Percentiles rank a stretch among this genome's conserved stretches.
phyloP scores from a whole-genome alignment of 2,329 filamentous ascomycete species.

The Graphilbum sp. region DNA sequence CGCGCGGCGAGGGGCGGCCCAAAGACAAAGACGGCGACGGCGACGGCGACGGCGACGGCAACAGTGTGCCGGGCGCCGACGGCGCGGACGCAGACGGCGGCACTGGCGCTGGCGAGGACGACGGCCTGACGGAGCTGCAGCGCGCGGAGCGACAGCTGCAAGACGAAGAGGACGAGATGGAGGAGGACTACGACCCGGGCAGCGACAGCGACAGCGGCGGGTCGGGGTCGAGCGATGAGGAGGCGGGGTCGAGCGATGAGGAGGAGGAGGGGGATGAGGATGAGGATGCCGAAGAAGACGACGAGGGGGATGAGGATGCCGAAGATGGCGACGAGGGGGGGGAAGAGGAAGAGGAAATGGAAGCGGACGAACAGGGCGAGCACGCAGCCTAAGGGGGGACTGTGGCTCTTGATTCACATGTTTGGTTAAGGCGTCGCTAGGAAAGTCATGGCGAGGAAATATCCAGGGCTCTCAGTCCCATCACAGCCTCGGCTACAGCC shows the following conservation, averaged over 20 bases:
- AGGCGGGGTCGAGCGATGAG: conserved; percentile 36
- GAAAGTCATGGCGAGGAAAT: no score
- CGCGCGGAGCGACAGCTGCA: conserved; percentile 33
- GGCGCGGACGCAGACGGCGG: conserved; percentile 18
- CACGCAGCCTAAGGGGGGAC: not conserved
- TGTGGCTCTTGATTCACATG: no score
- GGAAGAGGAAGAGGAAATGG: not conserved
- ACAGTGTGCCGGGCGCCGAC: conserved; percentile 14
- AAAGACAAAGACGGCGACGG: conserved; percentile 10
- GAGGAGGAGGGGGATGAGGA: conserved; percentile 24
- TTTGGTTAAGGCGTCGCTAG: no score
- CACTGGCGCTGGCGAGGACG: conserved; percentile 20
- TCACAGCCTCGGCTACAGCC: no score
- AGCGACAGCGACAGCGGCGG: conserved; percentile 44
- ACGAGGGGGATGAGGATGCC: not conserved
- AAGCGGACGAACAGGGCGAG: not conserved
- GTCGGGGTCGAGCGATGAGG: conserved; percentile 32
- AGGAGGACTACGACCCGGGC: conserved; percentile 51
- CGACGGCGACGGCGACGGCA: conserved; percentile 15
- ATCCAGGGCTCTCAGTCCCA: no score
- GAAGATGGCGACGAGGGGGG: not conserved
- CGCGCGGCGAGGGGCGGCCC: conserved; percentile 22
- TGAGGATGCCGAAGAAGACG: conserved; percentile 12
- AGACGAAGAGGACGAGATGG: conserved; percentile 46
- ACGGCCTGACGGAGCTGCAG: conserved; percentile 30